phyloP scores from a whole-genome alignment of 2,329 filamentous ascomycete genomes.

The Paraphaeosphaeria minitans region DNA sequence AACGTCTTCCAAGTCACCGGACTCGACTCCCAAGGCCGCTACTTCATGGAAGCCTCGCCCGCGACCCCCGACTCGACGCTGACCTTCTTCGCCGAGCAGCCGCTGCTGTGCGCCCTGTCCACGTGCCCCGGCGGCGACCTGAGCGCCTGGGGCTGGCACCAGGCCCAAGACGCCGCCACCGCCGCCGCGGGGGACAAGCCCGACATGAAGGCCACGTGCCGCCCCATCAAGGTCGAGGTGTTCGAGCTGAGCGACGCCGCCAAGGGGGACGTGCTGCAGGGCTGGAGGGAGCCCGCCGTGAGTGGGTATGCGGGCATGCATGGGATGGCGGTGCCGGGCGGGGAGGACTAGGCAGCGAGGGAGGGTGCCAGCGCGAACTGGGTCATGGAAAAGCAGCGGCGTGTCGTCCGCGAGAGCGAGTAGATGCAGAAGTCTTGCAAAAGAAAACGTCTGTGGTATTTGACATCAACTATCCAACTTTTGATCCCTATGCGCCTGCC shows the following conservation, averaged over 20 bases:
- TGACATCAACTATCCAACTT: not conserved
- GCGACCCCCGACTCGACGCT: slow-evolving; percentile 55
- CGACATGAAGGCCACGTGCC: slow-evolving; percentile 63
- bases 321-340: slow-evolving; percentile 61
- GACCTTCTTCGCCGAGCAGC: slow-evolving; percentile 81
- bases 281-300: slow-evolving; percentile 66
- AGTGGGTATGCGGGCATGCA: slow-evolving; percentile 70
- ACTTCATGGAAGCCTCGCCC: slow-evolving; percentile 61
- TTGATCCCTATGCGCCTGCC: not conserved
- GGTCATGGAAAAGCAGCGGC: no score
- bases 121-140: slow-evolving; percentile 83
- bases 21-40: slow-evolving; percentile 59
- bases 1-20: slow-evolving; percentile 85
- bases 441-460: not conserved
- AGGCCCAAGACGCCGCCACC: slow-evolving; percentile 53
- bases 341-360: no score
- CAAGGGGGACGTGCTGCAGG: slow-evolving; percentile 45
- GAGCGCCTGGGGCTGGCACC: slow-evolving; percentile 79
- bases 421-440: no score
- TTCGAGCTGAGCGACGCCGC: slow-evolving; percentile 63
- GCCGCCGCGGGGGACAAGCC: slow-evolving; percentile 67
- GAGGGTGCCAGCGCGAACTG: no score
- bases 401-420: no score
- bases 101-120: slow-evolving; percentile 68
- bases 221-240: slow-evolving; percentile 76